Base-by-base conservation (phyloP, 2,329 filamentous ascomycete genomes). In the Fusarium neocosmosporiellum region DNA sequence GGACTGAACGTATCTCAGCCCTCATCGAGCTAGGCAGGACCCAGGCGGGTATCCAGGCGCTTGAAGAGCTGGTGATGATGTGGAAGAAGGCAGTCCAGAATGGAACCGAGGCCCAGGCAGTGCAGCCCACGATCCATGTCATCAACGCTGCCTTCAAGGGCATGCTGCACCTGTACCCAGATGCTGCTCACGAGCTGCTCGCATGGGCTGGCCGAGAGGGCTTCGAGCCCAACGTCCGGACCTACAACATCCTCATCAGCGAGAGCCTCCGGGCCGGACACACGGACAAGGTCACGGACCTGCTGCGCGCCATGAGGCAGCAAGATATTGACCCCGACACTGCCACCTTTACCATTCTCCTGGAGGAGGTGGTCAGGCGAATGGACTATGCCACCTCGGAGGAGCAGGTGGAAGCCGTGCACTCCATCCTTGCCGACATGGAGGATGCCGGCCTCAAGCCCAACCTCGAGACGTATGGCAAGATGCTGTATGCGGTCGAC, bases 291-390 rank as follows among this genome's bases (percentile, higher is more conserved):
- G 86, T 89, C 14, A 83, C 86, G 48, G 79, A 79, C 4, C 77
- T 94, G 14, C 83, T 94, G 4, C 76, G 82, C 5, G 82, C 86
- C 62, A 95, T 95, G 93, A 82, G 86, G 41, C 71, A 79, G 3
- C 81, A 86, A 18, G 85, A 85, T 3, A 80, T 94, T 31, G 73
- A 85, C 33, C 88, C 91, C 1, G 90, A 95, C 78, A 84, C 86
- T n/a, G 88, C 87, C 7, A 96, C 94, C 0, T 94, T 93, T 80
- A 93, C 90, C 24, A 89, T 94, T 69, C 86, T 96, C 65, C 84
- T 96, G 9, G 90, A 92, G 46, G 88, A 87, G 76, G 80, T 88
- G 68, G 82, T 89, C 75, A 77, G 83, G 70, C 74, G 80, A 43
- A 81, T 89, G 39, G 65, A 76, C 31, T 77, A 85, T 41, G 55